These are phyloP conservation scores for Leptographium galeiforme DNA, from an alignment of 2,329 filamentous ascomycete genomes.

Conservation along the genomic window DNA sequence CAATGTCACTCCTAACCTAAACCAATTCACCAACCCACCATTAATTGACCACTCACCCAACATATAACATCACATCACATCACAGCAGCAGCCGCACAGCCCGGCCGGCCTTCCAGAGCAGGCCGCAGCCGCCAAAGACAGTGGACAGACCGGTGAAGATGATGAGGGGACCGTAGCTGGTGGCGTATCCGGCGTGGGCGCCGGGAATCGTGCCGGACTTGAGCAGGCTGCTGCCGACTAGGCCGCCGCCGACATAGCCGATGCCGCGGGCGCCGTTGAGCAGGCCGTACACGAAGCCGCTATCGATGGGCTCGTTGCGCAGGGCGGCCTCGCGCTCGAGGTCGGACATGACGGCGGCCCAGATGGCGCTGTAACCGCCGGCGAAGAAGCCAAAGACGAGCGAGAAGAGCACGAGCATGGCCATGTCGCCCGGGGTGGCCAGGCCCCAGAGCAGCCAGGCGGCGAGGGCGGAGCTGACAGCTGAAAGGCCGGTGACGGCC, in stretches of 20 bases:
- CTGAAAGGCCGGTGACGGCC: neutral
- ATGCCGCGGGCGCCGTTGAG: slow-evolving; percentile 3
- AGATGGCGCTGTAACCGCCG: slow-evolving; percentile 3
- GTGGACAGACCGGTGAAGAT: slow-evolving; percentile 1
- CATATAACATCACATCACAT: too few species aligned
- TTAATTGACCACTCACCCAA: too few species aligned
- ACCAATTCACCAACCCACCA: too few species aligned
- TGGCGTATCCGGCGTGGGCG: neutral
- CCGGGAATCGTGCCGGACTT: neutral
- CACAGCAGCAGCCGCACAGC: too few species aligned
- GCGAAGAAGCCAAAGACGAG: slow-evolving; percentile 4
- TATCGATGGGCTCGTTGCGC: slow-evolving; percentile 2
- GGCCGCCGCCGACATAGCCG: slow-evolving; percentile 1
- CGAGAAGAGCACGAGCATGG: slow-evolving; percentile 1
- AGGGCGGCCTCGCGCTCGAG: slow-evolving; percentile 1
- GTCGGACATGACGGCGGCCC: slow-evolving; percentile 1
- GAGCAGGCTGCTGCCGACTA: neutral
- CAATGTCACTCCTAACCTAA: too few species aligned
- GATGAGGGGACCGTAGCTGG: slow-evolving; percentile 1
- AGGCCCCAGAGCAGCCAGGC: slow-evolving; percentile 3
- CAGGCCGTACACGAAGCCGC: slow-evolving; percentile 2
- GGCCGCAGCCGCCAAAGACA: neutral
- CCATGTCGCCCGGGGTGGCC: neutral
- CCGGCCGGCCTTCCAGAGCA: too few species aligned
- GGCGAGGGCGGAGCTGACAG: neutral